Conservation (phyloP, 2,329 filamentous ascomycete species). For the Colletotrichum sp. region DNA sequence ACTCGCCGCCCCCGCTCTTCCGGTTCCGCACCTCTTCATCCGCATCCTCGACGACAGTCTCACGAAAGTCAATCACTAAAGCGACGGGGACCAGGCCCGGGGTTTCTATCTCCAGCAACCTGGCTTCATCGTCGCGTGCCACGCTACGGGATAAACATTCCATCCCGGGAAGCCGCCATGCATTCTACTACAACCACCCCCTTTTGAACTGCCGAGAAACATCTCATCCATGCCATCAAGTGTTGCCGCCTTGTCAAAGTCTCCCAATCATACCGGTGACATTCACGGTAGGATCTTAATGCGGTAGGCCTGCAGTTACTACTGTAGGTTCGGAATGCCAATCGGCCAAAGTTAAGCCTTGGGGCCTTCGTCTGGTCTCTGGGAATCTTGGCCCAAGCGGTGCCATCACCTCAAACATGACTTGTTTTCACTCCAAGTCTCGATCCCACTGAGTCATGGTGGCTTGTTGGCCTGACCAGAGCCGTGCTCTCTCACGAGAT, state of each 20-base stretch:
- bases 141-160: not conserved
- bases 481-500: not conserved
- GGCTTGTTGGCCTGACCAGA: not conserved
- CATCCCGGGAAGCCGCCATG: not conserved
- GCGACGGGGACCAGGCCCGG: not conserved
- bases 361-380: not conserved
- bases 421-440: not conserved
- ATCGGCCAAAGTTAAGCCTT: not conserved
- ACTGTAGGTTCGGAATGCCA: not conserved
- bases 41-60: not conserved
- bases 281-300: not conserved
- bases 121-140: not conserved
- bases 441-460: not conserved
- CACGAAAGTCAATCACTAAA: not conserved
- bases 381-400: not conserved
- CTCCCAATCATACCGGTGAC: not conserved
- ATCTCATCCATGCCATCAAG: not conserved
- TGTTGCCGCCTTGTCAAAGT: not conserved
- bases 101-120: not conserved
- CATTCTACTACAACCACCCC: not conserved
- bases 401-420: not conserved
- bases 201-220: not conserved
- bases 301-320: not conserved
- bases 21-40: not conserved
- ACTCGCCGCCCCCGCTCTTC: not conserved